Evolutionary conservation across 1,284 basidiomycete species (phyloP), one percentile per base, ranked within the genome.

Genomic region (Boletus smithii): DNA sequence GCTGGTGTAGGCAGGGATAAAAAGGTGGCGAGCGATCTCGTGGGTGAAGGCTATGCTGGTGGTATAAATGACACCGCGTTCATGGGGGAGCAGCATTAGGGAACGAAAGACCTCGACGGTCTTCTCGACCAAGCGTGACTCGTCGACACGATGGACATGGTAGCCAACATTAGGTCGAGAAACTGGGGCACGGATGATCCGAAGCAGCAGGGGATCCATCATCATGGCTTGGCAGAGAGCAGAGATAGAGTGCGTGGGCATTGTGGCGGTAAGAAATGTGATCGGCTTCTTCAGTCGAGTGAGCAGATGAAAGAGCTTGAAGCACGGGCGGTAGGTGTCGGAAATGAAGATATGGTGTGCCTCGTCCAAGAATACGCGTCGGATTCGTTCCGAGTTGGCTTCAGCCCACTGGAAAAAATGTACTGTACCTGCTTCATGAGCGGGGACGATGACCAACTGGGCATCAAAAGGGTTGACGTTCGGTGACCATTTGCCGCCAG

Each of bases 281-380:
- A 61, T 46, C 2, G 56, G 54, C 17, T 55, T 48, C 1, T 48
- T 48, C 1, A 51, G 5, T 0, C 9, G 8, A 1, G 51, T 58
- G 0, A 63, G 38, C 0, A 14, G 13, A 6, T 52, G 42, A 9
- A 63, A 55, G 0, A 55, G 27, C 5, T 49, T 48, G 49, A 61
- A 61, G 41, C 61, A 63, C 0, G 16, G 14, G 0, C 47, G 24
- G 27, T 57, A 63, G 0, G 32, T 41, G 0, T 42, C 37, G 0
- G 51, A 60, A 0, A 34, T 48, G 2, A 53, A 13, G 8, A 63
- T 16, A 8, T 63, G 46, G n/a, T 63, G 61, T 2, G 51, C 51
- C 33, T 63, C 54, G 7, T 63, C 58, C 0, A 61, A 13, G 13
- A 63, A 58, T 0, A 60, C 6, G 0, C 45, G 36, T 7, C 26